Percentiles rank a stretch among this genome's conserved stretches.
These are phyloP conservation scores for Clavulina sp. DNA, from an alignment of 768 basidiomycete genomes.

Conservation along the genomic window DNA sequence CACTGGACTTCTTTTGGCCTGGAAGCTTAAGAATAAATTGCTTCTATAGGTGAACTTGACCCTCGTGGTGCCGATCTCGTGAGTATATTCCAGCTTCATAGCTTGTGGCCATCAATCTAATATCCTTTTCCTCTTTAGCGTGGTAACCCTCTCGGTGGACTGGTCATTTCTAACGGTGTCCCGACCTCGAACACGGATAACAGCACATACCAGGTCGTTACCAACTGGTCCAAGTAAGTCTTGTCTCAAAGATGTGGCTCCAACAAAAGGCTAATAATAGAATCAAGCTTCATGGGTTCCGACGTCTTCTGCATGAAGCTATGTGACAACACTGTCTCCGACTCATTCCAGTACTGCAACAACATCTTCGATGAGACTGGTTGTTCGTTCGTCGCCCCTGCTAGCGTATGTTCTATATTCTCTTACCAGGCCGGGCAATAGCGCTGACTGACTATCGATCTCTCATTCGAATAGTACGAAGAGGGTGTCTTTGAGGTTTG, in stretches of 20 bases:
- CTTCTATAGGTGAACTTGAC: constrained; percentile 33
- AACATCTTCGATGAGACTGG: constrained; percentile 14
- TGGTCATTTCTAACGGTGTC: constrained; percentile 14
- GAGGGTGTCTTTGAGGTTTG: constrained; percentile 13
- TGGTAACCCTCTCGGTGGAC: constrained; percentile 13
- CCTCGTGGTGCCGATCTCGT: constrained; percentile 10
- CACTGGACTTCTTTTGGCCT: too few relatives aligned
- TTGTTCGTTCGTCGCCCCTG: constrained; percentile 13
- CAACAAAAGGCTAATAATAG: neutral
- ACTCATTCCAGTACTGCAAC: constrained; percentile 11
- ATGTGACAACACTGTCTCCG: constrained; percentile 16
- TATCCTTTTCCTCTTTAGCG: neutral
- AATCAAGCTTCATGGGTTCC: constrained; percentile 17
- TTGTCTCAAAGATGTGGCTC: neutral
- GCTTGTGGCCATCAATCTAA: neutral
- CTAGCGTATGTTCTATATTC: neutral
- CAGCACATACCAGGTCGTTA: constrained; percentile 8
- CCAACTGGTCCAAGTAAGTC: constrained; percentile 13
- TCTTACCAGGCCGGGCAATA: too few relatives aligned
- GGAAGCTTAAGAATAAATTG: constrained; percentile 23
- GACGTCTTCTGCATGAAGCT: constrained; percentile 19
- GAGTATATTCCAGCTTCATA: neutral
- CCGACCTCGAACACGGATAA: constrained; percentile 4
- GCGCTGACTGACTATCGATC: neutral
- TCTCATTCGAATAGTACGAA: constrained; percentile 6